Base-by-base conservation (phyloP, 768 basidiomycete species). In the Russula emetica region DNA sequence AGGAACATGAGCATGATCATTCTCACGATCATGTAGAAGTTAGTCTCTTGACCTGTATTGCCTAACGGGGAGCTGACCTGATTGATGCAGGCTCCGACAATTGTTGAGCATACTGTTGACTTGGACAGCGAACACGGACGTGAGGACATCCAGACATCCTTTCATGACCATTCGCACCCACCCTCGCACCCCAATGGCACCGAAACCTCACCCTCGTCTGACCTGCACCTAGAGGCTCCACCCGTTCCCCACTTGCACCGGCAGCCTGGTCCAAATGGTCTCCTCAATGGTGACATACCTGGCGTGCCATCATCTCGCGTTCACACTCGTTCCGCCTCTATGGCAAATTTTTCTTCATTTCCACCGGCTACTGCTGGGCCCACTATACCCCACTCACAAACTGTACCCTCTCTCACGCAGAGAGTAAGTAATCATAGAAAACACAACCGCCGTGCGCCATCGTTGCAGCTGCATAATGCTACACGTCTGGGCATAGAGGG, bases 201-300 rank as follows among this genome's bases (percentile, higher is more conserved):
- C 28, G 24, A 32, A 9, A 24, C 18, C 18, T 44, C 59, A 36
- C 58, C 24, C 9, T 16, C 30, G 2, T 42, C 55, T 20, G 14
- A 38, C 14, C 1, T 47, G 18, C 45, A 36, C 18, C 58, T 18
- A 11, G 58, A 36, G 1, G 47, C 28, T 13, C 11, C 51, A 28
- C 32, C 18, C 7, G 6, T 8, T 32, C 34, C 22, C 52, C 71
- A 70, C 34, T 62, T 66, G 3, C 70, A 71, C 51, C 68, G 69
- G 14, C 72, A 73, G 65, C 69, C 75, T 26, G 74, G 73, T 68
- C 62, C 71, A 63, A 64, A 73, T 60, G 50, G 67, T 20, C 59
- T 67, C 44, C 50, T 61, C 51, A 49, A 60, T 38, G 58, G 59
- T 58, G 50, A 64, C 42, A 5, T 36, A 26, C 63, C 47, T 7